phyloP scores from a whole-genome alignment of 371 early-diverging fungal genomes.

The Globomyces sp. region DNA sequence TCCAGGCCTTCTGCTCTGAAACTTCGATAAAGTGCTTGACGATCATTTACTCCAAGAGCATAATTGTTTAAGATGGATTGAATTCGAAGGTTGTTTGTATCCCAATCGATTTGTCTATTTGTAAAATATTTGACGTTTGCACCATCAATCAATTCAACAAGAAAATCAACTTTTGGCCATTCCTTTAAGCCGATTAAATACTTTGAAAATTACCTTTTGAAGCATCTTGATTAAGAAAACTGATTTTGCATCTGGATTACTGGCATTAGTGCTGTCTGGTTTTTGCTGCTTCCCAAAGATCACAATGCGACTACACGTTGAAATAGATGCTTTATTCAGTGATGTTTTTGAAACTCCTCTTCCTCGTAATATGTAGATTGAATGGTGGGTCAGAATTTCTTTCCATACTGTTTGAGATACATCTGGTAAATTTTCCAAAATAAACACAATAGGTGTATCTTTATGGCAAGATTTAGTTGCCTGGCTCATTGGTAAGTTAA shows the following conservation, averaged over 20 bases:
- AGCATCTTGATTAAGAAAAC: constrained; percentile 48
- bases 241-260: constrained; percentile 40
- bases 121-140: constrained; percentile 45
- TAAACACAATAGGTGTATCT: constrained; percentile 33
- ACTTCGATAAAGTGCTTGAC: constrained; percentile 40
- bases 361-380: constrained; percentile 36
- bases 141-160: constrained; percentile 45
- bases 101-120: constrained; percentile 30
- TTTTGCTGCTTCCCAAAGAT: constrained; percentile 35
- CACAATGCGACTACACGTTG: constrained; percentile 35
- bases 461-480: background rate
- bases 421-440: constrained; percentile 34
- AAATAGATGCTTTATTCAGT: constrained; percentile 35
- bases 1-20: constrained; percentile 33
- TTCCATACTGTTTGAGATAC: constrained; percentile 28
- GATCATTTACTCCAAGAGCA: constrained; percentile 37
- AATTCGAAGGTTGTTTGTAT: constrained; percentile 42
- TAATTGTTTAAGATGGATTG: constrained; percentile 47
- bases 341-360: constrained; percentile 38
- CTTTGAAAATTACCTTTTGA: constrained; percentile 29
- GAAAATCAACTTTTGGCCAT: constrained; percentile 40
- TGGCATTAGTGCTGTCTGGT: constrained; percentile 10
- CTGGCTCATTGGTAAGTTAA: background rate
- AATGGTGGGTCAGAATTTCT: constrained; percentile 30
- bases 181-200: constrained; percentile 25